phyloP scores from a whole-genome alignment of 1,284 basidiomycete species.

The Apiotrichum brassicae region DNA sequence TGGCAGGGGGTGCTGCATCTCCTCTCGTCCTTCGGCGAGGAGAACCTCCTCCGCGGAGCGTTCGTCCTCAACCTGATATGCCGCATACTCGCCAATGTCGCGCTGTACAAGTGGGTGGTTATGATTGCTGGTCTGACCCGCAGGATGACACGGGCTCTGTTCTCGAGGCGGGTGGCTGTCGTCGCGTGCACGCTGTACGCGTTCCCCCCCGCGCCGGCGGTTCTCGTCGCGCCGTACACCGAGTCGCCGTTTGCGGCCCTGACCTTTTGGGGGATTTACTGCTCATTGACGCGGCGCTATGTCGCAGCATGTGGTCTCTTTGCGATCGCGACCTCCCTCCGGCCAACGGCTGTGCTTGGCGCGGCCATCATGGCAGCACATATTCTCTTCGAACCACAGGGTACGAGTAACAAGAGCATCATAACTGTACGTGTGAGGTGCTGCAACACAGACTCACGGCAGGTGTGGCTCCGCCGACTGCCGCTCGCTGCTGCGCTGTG shows the following conservation, averaged over 20 bases:
- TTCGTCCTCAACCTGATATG: too few species aligned
- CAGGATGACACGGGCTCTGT: slow-evolving; percentile 36
- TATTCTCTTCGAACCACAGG: background rate
- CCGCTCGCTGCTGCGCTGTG: slow-evolving; percentile 41
- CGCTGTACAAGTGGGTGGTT: slow-evolving; percentile 56
- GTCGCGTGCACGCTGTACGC: slow-evolving; percentile 64
- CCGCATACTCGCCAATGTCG: slow-evolving; percentile 47
- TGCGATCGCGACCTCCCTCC: slow-evolving; percentile 59
- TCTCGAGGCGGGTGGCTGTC: slow-evolving; percentile 54
- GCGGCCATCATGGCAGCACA: slow-evolving; percentile 58
- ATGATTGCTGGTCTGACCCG: background rate
- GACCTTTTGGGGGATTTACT: slow-evolving; percentile 61
- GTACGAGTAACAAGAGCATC: background rate
- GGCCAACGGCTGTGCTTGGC: slow-evolving; percentile 76
- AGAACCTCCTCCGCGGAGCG: too few species aligned
- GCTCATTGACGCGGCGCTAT: slow-evolving; percentile 48
- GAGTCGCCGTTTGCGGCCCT: slow-evolving; percentile 80
- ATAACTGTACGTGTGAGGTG: background rate
- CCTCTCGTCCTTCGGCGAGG: too few species aligned
- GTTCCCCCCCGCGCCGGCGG: slow-evolving; percentile 71
- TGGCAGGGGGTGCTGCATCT: slow-evolving; percentile 51
- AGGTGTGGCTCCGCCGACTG: background rate
- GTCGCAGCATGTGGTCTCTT: slow-evolving; percentile 55
- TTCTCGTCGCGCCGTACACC: slow-evolving; percentile 65
- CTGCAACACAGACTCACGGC: background rate